Percentiles rank a stretch among this genome's conserved stretches.
phyloP scores from a whole-genome alignment of 2,329 filamentous ascomycete genomes.

The Trichophyton mentagrophytes region DNA sequence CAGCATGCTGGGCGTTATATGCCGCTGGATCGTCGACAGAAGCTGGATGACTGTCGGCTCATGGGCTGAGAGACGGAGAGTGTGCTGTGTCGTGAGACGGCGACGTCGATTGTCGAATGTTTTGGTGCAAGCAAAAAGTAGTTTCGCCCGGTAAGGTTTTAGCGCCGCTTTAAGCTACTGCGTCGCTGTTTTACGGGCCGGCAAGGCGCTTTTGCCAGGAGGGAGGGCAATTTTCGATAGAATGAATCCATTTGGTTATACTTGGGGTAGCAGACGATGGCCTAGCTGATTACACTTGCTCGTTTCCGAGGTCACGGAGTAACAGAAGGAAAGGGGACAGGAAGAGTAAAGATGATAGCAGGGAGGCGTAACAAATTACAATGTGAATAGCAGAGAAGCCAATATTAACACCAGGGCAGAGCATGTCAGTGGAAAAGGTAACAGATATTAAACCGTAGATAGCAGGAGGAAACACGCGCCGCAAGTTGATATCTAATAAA shows the following conservation, averaged over 20 bases:
- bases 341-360: background rate
- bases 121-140: background rate
- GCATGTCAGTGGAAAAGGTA: background rate
- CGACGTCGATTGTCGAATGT: background rate
- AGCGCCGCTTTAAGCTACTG: slow-evolving; percentile 10
- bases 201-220: background rate
- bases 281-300: background rate
- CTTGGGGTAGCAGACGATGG: background rate
- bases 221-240: background rate
- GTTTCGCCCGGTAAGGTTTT: background rate
- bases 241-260: background rate
- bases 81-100: background rate
- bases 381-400: background rate
- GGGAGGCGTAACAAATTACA: slow-evolving; percentile 3
- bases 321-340: background rate
- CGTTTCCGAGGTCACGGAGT: background rate
- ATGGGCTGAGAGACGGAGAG: background rate
- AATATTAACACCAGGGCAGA: background rate
- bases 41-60: background rate
- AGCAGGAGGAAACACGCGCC: background rate
- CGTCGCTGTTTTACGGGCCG: background rate
- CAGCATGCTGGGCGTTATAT: slow-evolving; percentile 40
- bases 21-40: slow-evolving; percentile 5
- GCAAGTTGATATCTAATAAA: slow-evolving; percentile 11
- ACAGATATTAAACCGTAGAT: slow-evolving; percentile 3